Evolutionary conservation across 176 grass and related monocot species (phyloP).

Genomic region (Carex myosuroides): DNA sequence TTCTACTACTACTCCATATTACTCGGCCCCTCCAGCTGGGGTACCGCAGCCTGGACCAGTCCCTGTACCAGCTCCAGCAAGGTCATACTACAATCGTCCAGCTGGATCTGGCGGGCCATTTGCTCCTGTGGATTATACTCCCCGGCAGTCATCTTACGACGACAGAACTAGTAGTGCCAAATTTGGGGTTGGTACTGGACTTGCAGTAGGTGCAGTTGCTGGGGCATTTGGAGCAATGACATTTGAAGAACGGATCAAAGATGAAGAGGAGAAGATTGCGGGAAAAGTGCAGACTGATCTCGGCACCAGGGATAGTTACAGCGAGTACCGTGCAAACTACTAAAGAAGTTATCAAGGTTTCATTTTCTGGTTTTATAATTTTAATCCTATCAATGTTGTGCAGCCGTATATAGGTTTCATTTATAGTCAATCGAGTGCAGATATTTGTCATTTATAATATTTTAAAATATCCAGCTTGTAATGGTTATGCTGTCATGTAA

Average conservation of each 20-base stretch:
- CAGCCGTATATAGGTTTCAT: neutral
- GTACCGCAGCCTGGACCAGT: constrained; percentile 39
- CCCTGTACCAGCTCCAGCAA: constrained; percentile 18
- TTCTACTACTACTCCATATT: constrained; percentile 25
- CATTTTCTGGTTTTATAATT: neutral
- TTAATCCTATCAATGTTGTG: neutral
- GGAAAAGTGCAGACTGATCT: constrained; percentile 47
- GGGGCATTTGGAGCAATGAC: constrained; percentile 48
- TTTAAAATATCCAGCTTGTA: neutral
- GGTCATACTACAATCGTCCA: constrained; percentile 30
- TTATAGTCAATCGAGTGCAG: neutral
- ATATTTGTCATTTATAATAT: constrained; percentile 11
- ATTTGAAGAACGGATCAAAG: constrained; percentile 56
- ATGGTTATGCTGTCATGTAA: constrained; percentile 5
- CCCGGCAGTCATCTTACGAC: constrained; percentile 15
- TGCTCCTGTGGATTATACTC: constrained; percentile 58
- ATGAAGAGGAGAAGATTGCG: constrained; percentile 68
- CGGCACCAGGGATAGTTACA: constrained; percentile 42
- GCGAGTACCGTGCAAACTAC: constrained; percentile 56
- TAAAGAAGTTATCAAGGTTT: constrained; percentile 17
- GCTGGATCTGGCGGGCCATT: constrained; percentile 41
- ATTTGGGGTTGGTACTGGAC: constrained; percentile 51
- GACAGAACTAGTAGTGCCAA: constrained; percentile 15
- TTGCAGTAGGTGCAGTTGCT: constrained; percentile 58
- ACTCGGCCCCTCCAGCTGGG: constrained; percentile 32